phyloP scores from a whole-genome alignment of 108 stramenopile genomes.

The Seminavis robusta region DNA sequence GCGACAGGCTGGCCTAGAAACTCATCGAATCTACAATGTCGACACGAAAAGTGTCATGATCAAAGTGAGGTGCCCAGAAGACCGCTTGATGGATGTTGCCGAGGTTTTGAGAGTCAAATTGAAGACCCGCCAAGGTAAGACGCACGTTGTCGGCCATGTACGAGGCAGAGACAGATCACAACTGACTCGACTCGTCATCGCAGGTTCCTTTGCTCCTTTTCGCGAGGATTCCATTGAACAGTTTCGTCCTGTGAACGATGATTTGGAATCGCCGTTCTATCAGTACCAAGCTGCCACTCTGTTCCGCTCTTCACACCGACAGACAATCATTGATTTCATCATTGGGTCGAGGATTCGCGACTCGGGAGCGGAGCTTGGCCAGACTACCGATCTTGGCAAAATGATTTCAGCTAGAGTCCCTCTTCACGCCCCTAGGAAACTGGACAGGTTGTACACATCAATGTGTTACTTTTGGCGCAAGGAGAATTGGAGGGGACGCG shows the following conservation, averaged over 20 bases:
- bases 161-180: background rate
- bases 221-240: conserved; percentile 66
- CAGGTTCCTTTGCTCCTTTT: conserved; percentile 66
- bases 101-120: conserved; percentile 85
- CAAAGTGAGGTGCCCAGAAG: conserved; percentile 83
- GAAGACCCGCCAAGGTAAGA: conserved; percentile 76
- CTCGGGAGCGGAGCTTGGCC: conserved; percentile 87
- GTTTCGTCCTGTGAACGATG: conserved; percentile 53
- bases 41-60: conserved; percentile 83
- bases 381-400: conserved; percentile 69
- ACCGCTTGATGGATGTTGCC: conserved; percentile 88
- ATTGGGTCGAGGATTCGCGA: conserved; percentile 85
- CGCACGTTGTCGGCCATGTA: no score
- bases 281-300: conserved; percentile 50
- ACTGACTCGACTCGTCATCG: background rate
- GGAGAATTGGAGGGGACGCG: conserved; percentile 48
- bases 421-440: conserved; percentile 79
- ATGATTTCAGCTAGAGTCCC: conserved; percentile 78
- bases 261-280: conserved; percentile 45
- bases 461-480: conserved; percentile 80
- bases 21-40: conserved; percentile 66
- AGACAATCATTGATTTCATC: conserved; percentile 89
- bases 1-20: conserved; percentile 85
- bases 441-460: conserved; percentile 59
- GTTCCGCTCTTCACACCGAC: conserved; percentile 78